Percentiles rank a stretch among this genome's conserved stretches.
These are phyloP conservation scores for Penicillium chermesinum DNA, from an alignment of 495 filamentous ascomycete species.

Conservation along the genomic window DNA sequence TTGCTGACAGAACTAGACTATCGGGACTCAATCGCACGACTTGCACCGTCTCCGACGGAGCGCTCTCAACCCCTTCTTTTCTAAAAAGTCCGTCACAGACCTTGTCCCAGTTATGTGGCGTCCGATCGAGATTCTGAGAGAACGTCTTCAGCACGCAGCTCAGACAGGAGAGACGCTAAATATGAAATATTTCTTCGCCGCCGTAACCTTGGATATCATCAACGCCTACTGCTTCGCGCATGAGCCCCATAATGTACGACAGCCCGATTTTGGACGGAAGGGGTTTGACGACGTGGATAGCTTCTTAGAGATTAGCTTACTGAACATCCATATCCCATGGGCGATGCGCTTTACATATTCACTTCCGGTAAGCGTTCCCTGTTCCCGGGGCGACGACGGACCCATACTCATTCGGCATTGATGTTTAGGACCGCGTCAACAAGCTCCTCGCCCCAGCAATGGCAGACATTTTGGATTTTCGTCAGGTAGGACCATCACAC, in stretches of 20 bases:
- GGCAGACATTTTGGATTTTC: background rate
- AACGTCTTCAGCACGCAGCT: background rate
- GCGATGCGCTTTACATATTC: background rate
- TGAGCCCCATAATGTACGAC: background rate
- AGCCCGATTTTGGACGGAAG: background rate
- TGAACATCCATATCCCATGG: background rate
- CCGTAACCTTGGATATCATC: background rate
- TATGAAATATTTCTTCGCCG: background rate
- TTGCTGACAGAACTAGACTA: background rate
- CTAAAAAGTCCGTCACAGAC: background rate
- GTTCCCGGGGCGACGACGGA: no score
- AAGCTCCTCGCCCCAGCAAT: background rate
- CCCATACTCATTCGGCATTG: background rate
- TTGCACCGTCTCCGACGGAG: background rate
- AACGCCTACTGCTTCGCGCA: background rate
- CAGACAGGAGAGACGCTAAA: background rate
- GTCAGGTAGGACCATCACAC: no score
- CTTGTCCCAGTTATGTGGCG: background rate
- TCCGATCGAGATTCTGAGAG: background rate
- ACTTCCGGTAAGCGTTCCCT: background rate
- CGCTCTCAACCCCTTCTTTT: background rate
- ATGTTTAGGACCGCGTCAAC: background rate
- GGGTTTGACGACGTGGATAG: background rate
- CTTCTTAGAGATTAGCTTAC: background rate
- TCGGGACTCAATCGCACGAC: background rate